Percentiles rank a stretch among this genome's conserved stretches.
These are phyloP conservation scores for Gossypium ekmanianum DNA, from an alignment of 345 rosid genomes.

Conservation along the genomic window DNA sequence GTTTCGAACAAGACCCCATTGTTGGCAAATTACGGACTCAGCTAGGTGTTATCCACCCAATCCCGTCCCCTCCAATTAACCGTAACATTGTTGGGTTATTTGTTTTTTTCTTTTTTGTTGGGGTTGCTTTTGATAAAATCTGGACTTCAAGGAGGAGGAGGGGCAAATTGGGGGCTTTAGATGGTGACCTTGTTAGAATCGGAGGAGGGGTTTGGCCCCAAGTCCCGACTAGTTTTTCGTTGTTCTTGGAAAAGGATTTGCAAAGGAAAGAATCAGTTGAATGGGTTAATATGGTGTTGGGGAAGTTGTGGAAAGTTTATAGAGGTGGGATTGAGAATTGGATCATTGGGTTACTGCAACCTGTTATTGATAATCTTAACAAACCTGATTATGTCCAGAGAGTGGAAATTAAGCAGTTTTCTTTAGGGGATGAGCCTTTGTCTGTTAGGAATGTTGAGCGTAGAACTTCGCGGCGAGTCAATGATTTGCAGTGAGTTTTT, in stretches of 20 bases:
- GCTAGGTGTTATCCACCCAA: constrained; percentile 81
- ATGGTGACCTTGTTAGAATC: constrained; percentile 21
- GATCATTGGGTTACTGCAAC: constrained; percentile 85
- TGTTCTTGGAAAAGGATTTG: constrained; percentile 88
- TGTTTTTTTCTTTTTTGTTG: constrained; percentile 86
- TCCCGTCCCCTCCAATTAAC: constrained; percentile 82
- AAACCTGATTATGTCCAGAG: constrained; percentile 95
- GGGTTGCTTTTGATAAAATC: constrained; percentile 76
- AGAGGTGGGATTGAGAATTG: constrained; percentile 92
- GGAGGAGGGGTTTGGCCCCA: constrained; percentile 65
- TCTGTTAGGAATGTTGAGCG: constrained; percentile 95
- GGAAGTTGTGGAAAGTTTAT: constrained; percentile 96
- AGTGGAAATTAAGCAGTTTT: constrained; percentile 88
- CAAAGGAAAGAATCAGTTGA: constrained; percentile 96
- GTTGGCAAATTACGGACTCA: constrained; percentile 87
- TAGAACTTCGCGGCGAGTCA: constrained; percentile 82
- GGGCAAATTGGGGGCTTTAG: constrained; percentile 18
- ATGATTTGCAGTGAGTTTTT: constrained; percentile 88
- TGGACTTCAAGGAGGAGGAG: constrained; percentile 71
- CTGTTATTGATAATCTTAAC: constrained; percentile 87
- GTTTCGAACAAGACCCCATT: constrained; percentile 72
- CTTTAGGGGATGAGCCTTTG: constrained; percentile 91
- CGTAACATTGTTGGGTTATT: constrained; percentile 60
- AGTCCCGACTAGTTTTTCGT: constrained; percentile 77
- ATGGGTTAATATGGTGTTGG: constrained; percentile 99